Base-by-base conservation (phyloP, 2,329 filamentous ascomycete species). In the Aspergillus cejpii region DNA sequence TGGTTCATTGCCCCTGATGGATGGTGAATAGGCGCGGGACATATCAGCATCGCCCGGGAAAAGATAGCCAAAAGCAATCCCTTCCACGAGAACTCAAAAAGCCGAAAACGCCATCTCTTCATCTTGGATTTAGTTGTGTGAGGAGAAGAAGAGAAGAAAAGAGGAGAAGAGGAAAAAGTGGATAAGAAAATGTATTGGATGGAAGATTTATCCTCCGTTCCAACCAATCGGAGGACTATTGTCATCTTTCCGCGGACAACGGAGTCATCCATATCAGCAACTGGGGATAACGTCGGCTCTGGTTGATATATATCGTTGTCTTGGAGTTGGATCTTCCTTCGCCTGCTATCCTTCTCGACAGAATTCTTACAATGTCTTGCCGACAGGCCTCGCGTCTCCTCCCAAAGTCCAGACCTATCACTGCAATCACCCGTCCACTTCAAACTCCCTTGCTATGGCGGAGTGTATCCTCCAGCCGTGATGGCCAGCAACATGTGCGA, bases 61-160 rank as follows among this genome's bases (percentile, higher is more conserved):
- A 49, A 46, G 45, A 41, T 59, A 51, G 58, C 52, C 56, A 19
- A 45, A 54, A 45, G 45, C 43, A 52, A 42, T 45, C 52, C 53
- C 45, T 48, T 56, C 61, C 58, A 61, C 62, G 62, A 65, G 62
- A 62, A 56, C 62, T 64, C 62, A 59, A 37, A 52, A 56, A 63
- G 62, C 49, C 52, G 44, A 53, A 49, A 49, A 55, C 58, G 58
- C 58, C 62, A 50, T 59, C 58, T 65, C 62, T 63, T 65, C 62
- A 65, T 65, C 55, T 65, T 65, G 62, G 62, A 64, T 64, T 65
- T 65, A 65, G 62, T 65, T 65, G 62, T 65, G 62, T 65, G 62
- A 65, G 54, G 59, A 63, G 54, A 52, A 57, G 54, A 58, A 49
- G 41, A 54, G 51, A 39, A 39, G 49, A 36, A 17, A 33, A 50